Evolutionary conservation across 768 basidiomycete species (phyloP), one percentile per base, ranked within the genome.

Genomic region (Cyclocybe cylindracea): DNA sequence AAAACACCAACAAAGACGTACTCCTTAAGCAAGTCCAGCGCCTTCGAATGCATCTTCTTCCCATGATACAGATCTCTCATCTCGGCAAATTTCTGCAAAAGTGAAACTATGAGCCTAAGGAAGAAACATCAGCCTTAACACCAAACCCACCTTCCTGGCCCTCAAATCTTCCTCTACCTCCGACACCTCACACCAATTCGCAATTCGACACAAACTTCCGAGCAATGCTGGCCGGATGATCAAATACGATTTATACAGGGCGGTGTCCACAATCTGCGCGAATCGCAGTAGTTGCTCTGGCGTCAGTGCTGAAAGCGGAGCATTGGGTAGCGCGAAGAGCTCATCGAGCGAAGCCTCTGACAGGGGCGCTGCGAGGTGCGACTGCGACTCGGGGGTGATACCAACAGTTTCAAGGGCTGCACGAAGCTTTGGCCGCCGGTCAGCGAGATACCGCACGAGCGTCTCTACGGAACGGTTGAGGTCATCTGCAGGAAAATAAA

Each of bases 111-210:
- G n/a, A 41, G 13, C 42, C 38, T 44, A 8, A 16, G 14, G 44
- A 46, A 32, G 39, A 45, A 46, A 16, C 11, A 46, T 43, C 8
- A 36, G n/a, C 10, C 9, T 14, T 10, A 44, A 61, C 78, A 29
- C 7, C 39, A 19, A 7, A 43, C 51, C 31, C 50, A 92, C 95
- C 83, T 89, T 86, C 34, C 88, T 81, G 29, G 81, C 82, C 51
- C 84, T 79, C 46, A 99, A 70, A 53, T 93, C 82, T 64, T 90
- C 93, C 66, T 99, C 94, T 1, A 71, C 64, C 53, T 71, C 70
- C 1, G 84, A 85, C 1, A 98, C 94, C 63, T 98, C 97, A 68
- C 96, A 98, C 94, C 94, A 99, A 68, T 97, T 98, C 2, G 91
- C 83, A 19, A 96, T 74, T 39, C 96, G 81, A 68, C 96, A 98